Percentiles rank a stretch among this genome's conserved stretches.
phyloP scores from a whole-genome alignment of 345 rosid genomes.

The Passiflora organensis region DNA sequence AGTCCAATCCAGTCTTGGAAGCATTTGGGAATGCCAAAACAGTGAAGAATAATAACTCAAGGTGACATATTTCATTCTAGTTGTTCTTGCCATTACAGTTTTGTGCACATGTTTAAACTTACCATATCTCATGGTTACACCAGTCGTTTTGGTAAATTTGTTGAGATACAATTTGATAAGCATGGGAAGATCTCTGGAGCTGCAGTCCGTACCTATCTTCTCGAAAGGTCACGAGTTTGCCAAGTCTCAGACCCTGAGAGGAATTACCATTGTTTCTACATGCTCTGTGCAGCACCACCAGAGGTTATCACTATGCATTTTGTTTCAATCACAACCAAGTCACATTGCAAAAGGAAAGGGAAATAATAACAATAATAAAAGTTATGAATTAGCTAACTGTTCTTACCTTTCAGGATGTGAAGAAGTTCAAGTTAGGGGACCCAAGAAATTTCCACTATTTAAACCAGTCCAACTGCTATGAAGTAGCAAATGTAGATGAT shows the following conservation, averaged over 20 bases:
- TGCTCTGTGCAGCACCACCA: constrained; percentile 66
- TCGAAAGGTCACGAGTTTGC: constrained; percentile 77
- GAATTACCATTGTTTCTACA: constrained; percentile 71
- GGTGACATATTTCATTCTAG: constrained; percentile 30
- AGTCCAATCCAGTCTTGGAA: constrained; percentile 92
- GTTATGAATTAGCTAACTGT: constrained; percentile 5
- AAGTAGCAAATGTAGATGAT: constrained; percentile 64
- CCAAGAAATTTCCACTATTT: constrained; percentile 63
- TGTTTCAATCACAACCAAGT: constrained; percentile 11
- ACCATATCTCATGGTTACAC: background rate
- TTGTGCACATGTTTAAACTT: background rate
- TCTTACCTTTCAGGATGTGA: constrained; percentile 44
- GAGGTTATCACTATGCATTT: constrained; percentile 35
- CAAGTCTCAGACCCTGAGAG: constrained; percentile 79
- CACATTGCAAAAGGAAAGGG: too few species aligned
- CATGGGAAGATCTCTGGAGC: constrained; percentile 85
- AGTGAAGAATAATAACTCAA: constrained; percentile 84
- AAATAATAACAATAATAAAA: background rate
- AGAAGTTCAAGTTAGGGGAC: constrained; percentile 60
- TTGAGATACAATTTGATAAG: constrained; percentile 85
- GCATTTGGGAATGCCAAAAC: constrained; percentile 95
- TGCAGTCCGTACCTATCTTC: constrained; percentile 71
- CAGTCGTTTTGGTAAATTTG: constrained; percentile 91
- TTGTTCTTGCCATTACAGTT: background rate
- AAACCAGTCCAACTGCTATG: constrained; percentile 63